Percentiles rank a stretch among this genome's conserved stretches.
Evolutionary conservation across 108 stramenopile species (phyloP).

Genomic region (Cyclotella kingstonii): DNA sequence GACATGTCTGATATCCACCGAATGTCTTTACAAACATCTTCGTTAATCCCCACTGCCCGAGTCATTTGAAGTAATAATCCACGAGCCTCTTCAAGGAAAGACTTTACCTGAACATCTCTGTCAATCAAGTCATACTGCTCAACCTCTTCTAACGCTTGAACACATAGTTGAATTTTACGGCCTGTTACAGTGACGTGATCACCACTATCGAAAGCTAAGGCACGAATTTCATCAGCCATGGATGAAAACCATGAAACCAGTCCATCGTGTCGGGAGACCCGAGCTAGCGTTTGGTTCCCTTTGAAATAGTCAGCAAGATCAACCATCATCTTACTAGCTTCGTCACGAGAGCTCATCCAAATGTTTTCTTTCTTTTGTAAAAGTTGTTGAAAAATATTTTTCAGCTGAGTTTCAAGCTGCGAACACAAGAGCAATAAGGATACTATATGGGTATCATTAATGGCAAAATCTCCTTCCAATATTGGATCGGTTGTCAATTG

Average conservation of each 20-base stretch:
- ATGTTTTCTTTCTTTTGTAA: slow-evolving; percentile 44
- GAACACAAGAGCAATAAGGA: slow-evolving; percentile 51
- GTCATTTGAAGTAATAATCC: slow-evolving; percentile 58
- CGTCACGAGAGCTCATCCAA: slow-evolving; percentile 43
- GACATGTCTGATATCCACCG: slow-evolving; percentile 56
- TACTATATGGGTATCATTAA: slow-evolving; percentile 45
- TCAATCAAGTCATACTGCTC: slow-evolving; percentile 64
- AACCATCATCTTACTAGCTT: slow-evolving; percentile 36
- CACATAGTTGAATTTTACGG: slow-evolving; percentile 53
- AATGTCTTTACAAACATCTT: slow-evolving; percentile 37
- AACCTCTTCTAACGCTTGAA: slow-evolving; percentile 60
- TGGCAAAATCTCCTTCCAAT: slow-evolving; percentile 27
- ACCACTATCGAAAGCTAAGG: slow-evolving; percentile 32
- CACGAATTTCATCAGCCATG: slow-evolving; percentile 47
- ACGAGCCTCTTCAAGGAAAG: slow-evolving; percentile 47
- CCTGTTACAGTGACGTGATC: slow-evolving; percentile 61
- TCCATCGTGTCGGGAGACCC: slow-evolving; percentile 53
- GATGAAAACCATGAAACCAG: slow-evolving; percentile 47
- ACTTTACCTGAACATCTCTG: slow-evolving; percentile 51
- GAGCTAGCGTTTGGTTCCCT: slow-evolving; percentile 49
- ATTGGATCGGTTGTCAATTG: slow-evolving; percentile 29
- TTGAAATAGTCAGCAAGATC: slow-evolving; percentile 55
- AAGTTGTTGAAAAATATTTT: slow-evolving; percentile 40
- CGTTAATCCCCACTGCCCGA: slow-evolving; percentile 48
- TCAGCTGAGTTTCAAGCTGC: slow-evolving; percentile 60